Evolutionary conservation across 1,139 yeast genomes (phyloP), one percentile per base, ranked within the genome.

Genomic region (Geotrichum aggregatum): DNA sequence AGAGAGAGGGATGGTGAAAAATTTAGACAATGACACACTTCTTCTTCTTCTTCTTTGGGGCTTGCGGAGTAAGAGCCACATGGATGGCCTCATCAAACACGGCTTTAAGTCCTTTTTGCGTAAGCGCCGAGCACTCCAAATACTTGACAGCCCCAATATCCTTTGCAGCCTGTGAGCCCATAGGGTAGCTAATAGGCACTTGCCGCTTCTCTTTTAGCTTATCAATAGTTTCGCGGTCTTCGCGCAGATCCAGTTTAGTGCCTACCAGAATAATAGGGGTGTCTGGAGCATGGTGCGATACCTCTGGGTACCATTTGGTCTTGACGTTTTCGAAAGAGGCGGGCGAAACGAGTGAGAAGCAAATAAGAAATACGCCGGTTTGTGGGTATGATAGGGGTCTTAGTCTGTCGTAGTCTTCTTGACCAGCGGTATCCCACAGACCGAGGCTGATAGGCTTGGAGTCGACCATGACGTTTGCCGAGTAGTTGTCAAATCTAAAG

Each of bases 281-380:
- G 56, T 95, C 96, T 19, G 98, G 98, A 66, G 97, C 92, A 73
- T 92, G 98, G 72, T 91, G 97, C 66, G 87, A 92, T 56, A 92
- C 96, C 71, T 92, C 98, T 33, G 98, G 98, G 74, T 88, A 84
- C 98, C 98, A 92, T 71, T 92, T 92, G 72, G 91, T 97, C 70
- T 87, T 86, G 54, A 92, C 98, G 73, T 92, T 92, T 73, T 92
- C 98, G 70, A 91, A 92, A n/a, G 95, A 85, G 40, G 98, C 95
- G 39, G 98, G 98, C 30, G 96, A 88, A 59, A 94, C 87, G 54
- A 91, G 96, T 50, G 95, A 84, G 71, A 91, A 91, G 71, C 98
- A 91, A 52, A 89, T 95, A 63, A 92, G 77, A 69, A 92, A 92
- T 47, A 92, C 96, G 69, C 91, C 98, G 14, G 98, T 92, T 54